These are phyloP conservation scores for Usnea hakonensis DNA, from an alignment of 495 filamentous ascomycete species.

Conservation along the genomic window DNA sequence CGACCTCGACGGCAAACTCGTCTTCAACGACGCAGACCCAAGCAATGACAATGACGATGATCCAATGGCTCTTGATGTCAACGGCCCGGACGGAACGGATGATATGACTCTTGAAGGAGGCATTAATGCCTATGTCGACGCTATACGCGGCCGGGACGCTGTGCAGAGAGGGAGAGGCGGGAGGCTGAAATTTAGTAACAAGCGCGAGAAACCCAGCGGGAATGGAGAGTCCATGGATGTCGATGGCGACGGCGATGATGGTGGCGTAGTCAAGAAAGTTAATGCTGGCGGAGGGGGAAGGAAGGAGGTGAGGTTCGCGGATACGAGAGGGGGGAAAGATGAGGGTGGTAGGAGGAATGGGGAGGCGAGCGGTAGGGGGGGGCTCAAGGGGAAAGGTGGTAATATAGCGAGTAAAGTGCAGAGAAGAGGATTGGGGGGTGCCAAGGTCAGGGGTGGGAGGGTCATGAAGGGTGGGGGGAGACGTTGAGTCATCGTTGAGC, in stretches of 20 bases:
- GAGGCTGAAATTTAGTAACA: conserved; percentile 77
- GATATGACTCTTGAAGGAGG: conserved; percentile 45
- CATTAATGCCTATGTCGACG: conserved; percentile 86
- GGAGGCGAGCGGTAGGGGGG: conserved; percentile 14
- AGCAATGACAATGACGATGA: conserved; percentile 43
- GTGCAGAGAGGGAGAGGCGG: conserved; percentile 74
- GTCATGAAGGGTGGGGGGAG: conserved; percentile 8
- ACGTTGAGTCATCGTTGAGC: background rate
- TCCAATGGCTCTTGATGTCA: conserved; percentile 15
- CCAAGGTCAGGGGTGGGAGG: conserved; percentile 14
- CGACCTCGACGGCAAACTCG: conserved; percentile 80
- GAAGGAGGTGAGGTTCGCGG: conserved; percentile 29
- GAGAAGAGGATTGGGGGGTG: conserved; percentile 18
- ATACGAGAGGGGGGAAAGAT: conserved; percentile 47
- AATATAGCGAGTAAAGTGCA: conserved; percentile 27
- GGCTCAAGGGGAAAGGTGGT: conserved; percentile 21
- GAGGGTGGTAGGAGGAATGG: conserved; percentile 25
- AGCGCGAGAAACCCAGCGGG: conserved; percentile 62
- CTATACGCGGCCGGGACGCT: conserved; percentile 76
- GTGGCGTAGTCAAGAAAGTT: conserved; percentile 25
- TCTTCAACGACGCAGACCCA: conserved; percentile 56
- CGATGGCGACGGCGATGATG: conserved; percentile 31
- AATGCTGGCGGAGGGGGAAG: conserved; percentile 36
- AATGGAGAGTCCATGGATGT: conserved; percentile 47
- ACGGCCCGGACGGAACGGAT: conserved; percentile 12